A percentile compares a stretch with the other conserved stretches of the same genome.
These are phyloP conservation scores for Aplosporella prunicola DNA, from an alignment of 2,329 filamentous ascomycete species.

Conservation along the genomic window DNA sequence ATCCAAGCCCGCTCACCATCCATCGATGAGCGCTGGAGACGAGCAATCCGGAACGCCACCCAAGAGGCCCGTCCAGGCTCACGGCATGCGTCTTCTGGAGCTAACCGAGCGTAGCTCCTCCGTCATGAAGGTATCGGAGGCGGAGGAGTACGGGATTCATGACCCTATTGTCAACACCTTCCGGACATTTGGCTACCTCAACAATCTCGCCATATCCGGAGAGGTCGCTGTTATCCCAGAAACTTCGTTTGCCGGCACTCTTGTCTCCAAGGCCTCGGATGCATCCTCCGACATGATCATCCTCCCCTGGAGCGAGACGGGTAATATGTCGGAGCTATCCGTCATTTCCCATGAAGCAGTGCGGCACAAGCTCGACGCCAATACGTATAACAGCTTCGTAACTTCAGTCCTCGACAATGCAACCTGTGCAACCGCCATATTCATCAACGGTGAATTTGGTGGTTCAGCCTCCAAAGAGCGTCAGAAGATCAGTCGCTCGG, in stretches of 20 bases:
- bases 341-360: slow-evolving; percentile 39
- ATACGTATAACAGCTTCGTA: slow-evolving; percentile 66
- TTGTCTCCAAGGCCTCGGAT: slow-evolving; percentile 51
- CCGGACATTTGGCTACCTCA: slow-evolving; percentile 74
- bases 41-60: slow-evolving; percentile 9
- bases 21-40: slow-evolving; percentile 14
- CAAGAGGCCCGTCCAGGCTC: slow-evolving; percentile 55
- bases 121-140: slow-evolving; percentile 86
- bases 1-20: slow-evolving; percentile 28
- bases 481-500: slow-evolving; percentile 1
- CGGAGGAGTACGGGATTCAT: slow-evolving; percentile 52
- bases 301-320: slow-evolving; percentile 83
- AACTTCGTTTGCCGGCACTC: slow-evolving; percentile 65
- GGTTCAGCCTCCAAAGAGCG: slow-evolving; percentile 29
- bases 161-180: slow-evolving; percentile 91
- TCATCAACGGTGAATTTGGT: slow-evolving; percentile 65
- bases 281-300: slow-evolving; percentile 59
- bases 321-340: slow-evolving; percentile 60
- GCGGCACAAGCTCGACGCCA: slow-evolving; percentile 50
- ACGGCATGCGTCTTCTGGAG: slow-evolving; percentile 77
- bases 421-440: slow-evolving; percentile 61
- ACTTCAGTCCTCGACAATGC: slow-evolving; percentile 54
- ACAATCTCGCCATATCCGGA: slow-evolving; percentile 74
- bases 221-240: slow-evolving; percentile 73
- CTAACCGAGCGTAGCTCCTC: slow-evolving; percentile 88